Base-by-base conservation (phyloP, 1,139 yeast species). In the Ogataea hybrid region DNA sequence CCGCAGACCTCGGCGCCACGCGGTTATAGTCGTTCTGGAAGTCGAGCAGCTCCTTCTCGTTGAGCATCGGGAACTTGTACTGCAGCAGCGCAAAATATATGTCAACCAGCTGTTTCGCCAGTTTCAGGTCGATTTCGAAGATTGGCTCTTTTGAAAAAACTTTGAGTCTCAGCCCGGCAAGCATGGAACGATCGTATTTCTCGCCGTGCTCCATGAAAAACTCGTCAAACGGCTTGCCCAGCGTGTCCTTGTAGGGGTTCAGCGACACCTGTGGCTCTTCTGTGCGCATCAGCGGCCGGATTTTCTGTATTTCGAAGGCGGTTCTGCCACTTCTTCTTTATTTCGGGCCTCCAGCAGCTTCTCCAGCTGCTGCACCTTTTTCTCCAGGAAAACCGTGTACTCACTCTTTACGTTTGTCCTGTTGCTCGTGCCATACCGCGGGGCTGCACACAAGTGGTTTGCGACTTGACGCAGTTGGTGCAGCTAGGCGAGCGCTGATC, bases 401-500 rank as follows among this genome's bases (percentile, higher is more conserved):
- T 75, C 80, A 48, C 75, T 78, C 52, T 71, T 73, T 12, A 58
- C 62, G 15, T 65, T 64, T 1, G 62, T 53, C 43, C 59, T 62
- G n/a, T 54, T 57, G 22, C 47, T 52, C 18, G 53, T 53, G 1
- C 71, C 68, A 46, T 79, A 79, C 41, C 76, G 67, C 5, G 76
- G 76, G 84, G 84, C 53, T 79, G 81, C 3, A 77, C 65, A 57
- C 84, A 79, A 46, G 69, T 64, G 4, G 72, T 76, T 20, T 73
- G 76, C 0, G 84, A 80, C 51, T 76, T 76, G 39, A 78, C 59
- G 59, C 84, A 79, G 31, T 79, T 78, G 7, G 84, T 75, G 53
- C 84, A 79, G 32, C 77, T 68, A 3, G 84, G 84, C 7, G 73
- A 57, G 42, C 79, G 65, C 46, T 78, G 84, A 51, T 79, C 84